Percentiles rank a stretch among this genome's conserved stretches.
Conservation (phyloP, 164 flowering plant species). For the Nymphaea colorata region DNA sequence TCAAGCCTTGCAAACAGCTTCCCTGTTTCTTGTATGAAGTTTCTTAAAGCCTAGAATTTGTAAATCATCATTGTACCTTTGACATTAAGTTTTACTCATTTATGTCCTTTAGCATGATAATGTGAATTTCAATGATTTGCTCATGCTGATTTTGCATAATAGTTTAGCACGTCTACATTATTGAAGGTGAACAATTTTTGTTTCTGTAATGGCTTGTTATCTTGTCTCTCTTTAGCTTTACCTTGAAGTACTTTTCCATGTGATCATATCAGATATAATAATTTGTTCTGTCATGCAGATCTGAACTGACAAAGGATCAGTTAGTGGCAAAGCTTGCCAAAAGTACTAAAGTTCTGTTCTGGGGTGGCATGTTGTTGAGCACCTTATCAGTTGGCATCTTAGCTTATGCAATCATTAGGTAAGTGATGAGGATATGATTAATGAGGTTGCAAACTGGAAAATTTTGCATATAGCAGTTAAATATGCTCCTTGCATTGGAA, state of each 20-base stretch:
- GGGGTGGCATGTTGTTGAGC: conserved; percentile 59
- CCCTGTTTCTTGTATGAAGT: conserved; percentile 77
- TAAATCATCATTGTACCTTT: too few species aligned
- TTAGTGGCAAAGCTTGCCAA: conserved; percentile 46
- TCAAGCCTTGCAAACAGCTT: conserved; percentile 56
- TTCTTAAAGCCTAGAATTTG: background rate
- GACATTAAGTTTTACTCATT: too few species aligned
- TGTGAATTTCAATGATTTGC: too few species aligned
- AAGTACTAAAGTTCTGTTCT: conserved; percentile 34
- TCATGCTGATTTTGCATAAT: too few species aligned
- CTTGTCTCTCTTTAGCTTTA: too few species aligned
- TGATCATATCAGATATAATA: background rate
- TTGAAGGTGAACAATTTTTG: too few species aligned
- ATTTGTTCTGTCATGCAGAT: conserved; percentile 25
- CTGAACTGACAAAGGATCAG: conserved; percentile 62
- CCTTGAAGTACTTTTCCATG: too few species aligned
- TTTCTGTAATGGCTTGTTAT: too few species aligned
- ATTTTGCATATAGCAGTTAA: background rate
- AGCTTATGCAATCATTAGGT: conserved; percentile 67
- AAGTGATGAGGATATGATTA: conserved; percentile 1
- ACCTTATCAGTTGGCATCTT: conserved; percentile 57
- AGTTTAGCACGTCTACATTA: too few species aligned
- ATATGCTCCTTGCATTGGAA: too few species aligned
- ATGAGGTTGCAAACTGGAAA: too few species aligned
- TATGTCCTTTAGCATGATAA: too few species aligned